Evolutionary conservation across 2,329 filamentous ascomycete genomes (phyloP).

Genomic region (Stachybotrys echinatus): DNA sequence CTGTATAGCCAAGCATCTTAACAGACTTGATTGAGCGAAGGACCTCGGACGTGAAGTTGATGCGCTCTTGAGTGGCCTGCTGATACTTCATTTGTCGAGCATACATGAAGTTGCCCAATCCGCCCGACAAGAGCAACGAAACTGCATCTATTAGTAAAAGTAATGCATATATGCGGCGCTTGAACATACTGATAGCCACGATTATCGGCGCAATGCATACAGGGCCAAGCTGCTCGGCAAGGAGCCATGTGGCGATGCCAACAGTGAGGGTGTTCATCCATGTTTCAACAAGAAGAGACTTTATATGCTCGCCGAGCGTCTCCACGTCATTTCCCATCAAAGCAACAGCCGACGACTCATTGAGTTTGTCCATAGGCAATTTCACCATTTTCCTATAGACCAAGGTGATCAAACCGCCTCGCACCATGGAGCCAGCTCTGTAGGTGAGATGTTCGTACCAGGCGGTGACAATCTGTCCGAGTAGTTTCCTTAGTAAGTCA

Average conservation of each 20-base stretch:
- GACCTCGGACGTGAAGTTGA: conserved; percentile 25
- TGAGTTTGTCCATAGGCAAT: conserved; percentile 17
- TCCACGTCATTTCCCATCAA: conserved; percentile 27
- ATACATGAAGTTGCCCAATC: conserved; percentile 18
- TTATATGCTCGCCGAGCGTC: conserved; percentile 18
- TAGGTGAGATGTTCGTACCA: conserved; percentile 27
- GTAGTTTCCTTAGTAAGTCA: too few relatives aligned
- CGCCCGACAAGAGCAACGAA: conserved; percentile 13
- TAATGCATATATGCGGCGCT: accelerated
- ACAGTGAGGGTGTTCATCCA: conserved; percentile 25
- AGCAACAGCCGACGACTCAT: conserved; percentile 20
- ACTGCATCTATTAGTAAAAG: conserved; percentile 8
- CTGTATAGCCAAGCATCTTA: conserved; percentile 26
- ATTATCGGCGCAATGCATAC: conserved; percentile 26
- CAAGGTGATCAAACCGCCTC: conserved; percentile 22
- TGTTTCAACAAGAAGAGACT: conserved; percentile 21
- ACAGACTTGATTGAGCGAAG: conserved; percentile 24
- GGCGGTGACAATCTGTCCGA: conserved; percentile 17
- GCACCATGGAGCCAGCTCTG: conserved; percentile 20
- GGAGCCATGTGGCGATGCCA: conserved; percentile 22
- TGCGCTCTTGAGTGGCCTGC: conserved; percentile 24
- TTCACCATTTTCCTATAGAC: conserved; percentile 23
- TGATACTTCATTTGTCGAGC: conserved; percentile 22
- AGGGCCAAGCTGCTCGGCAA: conserved; percentile 23
- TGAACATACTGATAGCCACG: conserved; percentile 20